Percentiles rank a stretch among this genome's conserved stretches.
Evolutionary conservation across 169 alveolate species (phyloP).

Genomic region (Cryptosporidium ryanae): DNA sequence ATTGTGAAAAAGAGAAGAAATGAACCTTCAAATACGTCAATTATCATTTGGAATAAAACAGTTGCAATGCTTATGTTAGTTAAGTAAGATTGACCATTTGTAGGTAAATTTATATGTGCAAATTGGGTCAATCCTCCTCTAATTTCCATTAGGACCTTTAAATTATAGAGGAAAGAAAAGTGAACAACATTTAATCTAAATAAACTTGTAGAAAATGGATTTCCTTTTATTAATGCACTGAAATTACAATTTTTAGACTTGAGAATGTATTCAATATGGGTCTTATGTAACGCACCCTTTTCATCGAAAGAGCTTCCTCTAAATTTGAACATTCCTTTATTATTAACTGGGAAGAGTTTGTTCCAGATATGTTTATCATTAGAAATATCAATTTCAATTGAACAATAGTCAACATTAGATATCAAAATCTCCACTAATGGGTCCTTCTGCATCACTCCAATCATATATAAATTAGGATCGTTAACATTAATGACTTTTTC

Average conservation of each 20-base stretch:
- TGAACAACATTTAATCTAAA: conserved; percentile 41
- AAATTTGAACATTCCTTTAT: conserved; percentile 2
- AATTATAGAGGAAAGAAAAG: conserved; percentile 54
- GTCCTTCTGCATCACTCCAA: neutral
- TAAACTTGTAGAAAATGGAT: conserved; percentile 38
- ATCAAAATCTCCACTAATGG: neutral
- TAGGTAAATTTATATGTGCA: conserved; percentile 30
- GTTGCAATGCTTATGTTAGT: conserved; percentile 17
- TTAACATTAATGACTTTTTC: conserved; percentile 6
- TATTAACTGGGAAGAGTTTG: conserved; percentile 21
- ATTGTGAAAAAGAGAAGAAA: conserved; percentile 49
- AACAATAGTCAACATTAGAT: neutral
- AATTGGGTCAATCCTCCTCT: conserved; percentile 62
- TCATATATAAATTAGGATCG: neutral
- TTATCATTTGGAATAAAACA: conserved; percentile 26
- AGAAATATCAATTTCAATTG: conserved; percentile 18
- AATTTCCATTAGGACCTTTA: conserved; percentile 71
- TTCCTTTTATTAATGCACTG: conserved; percentile 7
- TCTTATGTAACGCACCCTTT: neutral
- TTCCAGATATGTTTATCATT: conserved; percentile 5
- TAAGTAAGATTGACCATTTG: neutral
- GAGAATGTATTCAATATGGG: neutral
- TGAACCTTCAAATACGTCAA: conserved; percentile 33
- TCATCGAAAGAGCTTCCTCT: conserved; percentile 45
- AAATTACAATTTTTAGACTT: conserved; percentile 21